Conservation (phyloP, 345 rosid species). For the Arabidopsis arenosa region DNA sequence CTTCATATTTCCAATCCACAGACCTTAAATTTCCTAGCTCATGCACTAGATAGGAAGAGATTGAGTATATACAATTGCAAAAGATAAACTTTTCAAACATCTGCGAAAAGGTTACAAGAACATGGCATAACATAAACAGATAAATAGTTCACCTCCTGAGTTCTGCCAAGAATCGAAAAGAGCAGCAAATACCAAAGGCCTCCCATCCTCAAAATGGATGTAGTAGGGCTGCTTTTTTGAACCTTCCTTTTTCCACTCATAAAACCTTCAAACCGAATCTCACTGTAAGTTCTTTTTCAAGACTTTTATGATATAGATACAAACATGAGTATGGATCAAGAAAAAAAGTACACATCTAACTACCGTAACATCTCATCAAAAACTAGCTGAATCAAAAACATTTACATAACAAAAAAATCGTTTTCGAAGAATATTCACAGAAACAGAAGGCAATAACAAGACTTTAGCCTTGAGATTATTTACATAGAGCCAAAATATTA, state of each 20-base stretch:
- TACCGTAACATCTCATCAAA: too few relatives aligned
- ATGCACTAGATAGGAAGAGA: not conserved
- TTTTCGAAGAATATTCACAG: not conserved
- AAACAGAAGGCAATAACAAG: not conserved
- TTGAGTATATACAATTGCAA: not conserved
- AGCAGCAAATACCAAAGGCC: conserved; percentile 91
- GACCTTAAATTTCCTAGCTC: not conserved
- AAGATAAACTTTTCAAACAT: not conserved
- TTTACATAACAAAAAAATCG: not conserved
- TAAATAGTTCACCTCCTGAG: conserved; percentile 59
- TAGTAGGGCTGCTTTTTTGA: conserved; percentile 91
- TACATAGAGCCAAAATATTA: conserved; percentile 8
- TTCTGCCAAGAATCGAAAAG: conserved; percentile 86
- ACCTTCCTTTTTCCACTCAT: conserved; percentile 96
- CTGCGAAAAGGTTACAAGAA: not conserved
- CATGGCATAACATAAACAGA: too few relatives aligned
- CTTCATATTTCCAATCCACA: not conserved
- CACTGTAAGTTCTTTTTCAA: not conserved
- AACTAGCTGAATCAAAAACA: too few relatives aligned
- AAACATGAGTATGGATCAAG: too few relatives aligned
- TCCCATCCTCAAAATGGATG: conserved; percentile 81
- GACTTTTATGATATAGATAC: too few relatives aligned
- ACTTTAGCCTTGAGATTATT: not conserved
- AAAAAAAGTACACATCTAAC: too few relatives aligned
- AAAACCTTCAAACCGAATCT: conserved; percentile 60